Evolutionary conservation across 1,139 yeast species (phyloP), one percentile per base, ranked within the genome.

Genomic region (Yamadazyma diospyri): DNA sequence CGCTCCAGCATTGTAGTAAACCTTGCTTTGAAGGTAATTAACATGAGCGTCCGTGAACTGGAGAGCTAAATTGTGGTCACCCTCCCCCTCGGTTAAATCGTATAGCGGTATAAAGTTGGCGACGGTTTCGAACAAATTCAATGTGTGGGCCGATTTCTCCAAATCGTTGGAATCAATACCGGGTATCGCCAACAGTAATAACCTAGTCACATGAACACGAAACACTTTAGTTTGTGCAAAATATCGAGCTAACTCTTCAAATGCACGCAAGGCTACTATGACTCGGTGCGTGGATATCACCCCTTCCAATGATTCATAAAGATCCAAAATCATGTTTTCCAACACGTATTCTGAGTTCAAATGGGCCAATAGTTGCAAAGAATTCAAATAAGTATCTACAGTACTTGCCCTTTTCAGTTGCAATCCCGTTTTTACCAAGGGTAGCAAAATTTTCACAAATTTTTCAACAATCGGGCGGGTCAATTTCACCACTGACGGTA

Each of bases 101-200:
- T 67, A 61, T 43, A 88, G 69, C 1, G 97, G 97, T 4, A 85
- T 75, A 41, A 79, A 82, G 10, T 82, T 68, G 0, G 89, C 81
- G 19, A 83, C 74, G 0, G 86, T 71, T 9, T 87, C 81, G 40
- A 92, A 72, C 16, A 85, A 73, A 40, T 81, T 77, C 32, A 89
- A 61, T 0, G 95, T 76, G 33, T 76, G 71, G 21, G 81, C 67
- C 0, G 96, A 81, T 51, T 89, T 78, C 17, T 69, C 72, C 34
- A 88, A 68, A 57, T 92, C 98, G 54, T 89, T 92, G 1, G 94
- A 77, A 53, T 92, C 97, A 28, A 92, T 79, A 15, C 94, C 96
- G 0, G 89, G 86, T 10, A 89, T 57, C 1, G 83, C 64, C 53
- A 86, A 68, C 32, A 79, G 75, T 25, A 89, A 53, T 14, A 92